phyloP scores from a whole-genome alignment of 441 rosid species.

The Pelargonium exstipulatum region DNA sequence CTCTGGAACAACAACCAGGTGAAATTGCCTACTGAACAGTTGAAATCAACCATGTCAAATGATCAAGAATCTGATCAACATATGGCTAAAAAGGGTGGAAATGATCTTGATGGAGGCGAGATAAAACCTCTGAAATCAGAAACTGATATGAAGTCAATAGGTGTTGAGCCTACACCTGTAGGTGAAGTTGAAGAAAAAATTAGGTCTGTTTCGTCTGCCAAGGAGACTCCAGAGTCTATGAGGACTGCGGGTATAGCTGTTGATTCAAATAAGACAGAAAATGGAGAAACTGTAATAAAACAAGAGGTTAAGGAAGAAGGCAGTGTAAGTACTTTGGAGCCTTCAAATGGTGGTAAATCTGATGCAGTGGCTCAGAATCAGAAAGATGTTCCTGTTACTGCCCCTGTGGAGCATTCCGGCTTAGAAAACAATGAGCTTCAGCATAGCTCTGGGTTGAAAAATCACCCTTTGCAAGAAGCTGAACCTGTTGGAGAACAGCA shows the following conservation, averaged over 20 bases:
- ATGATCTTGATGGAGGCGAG: slow-evolving; percentile 24
- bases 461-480: slow-evolving; percentile 27
- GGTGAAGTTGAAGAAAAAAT: slow-evolving; percentile 26
- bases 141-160: slow-evolving; percentile 25
- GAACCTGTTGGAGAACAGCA: slow-evolving; percentile 25
- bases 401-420: slow-evolving; percentile 18
- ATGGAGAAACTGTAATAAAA: slow-evolving; percentile 24
- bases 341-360: slow-evolving; percentile 14
- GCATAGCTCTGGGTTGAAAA: slow-evolving; percentile 27
- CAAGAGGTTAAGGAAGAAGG: slow-evolving; percentile 36
- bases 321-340: slow-evolving; percentile 18
- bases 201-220: slow-evolving; percentile 19
- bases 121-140: slow-evolving; percentile 36
- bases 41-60: slow-evolving; percentile 22
- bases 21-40: slow-evolving; percentile 25
- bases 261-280: slow-evolving; percentile 22
- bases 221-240: slow-evolving; percentile 25
- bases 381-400: slow-evolving; percentile 29
- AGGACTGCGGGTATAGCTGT: slow-evolving; percentile 6
- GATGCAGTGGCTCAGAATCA: slow-evolving; percentile 18
- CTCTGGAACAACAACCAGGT: slow-evolving; percentile 27
- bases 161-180: slow-evolving; percentile 22
- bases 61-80: slow-evolving; percentile 26
- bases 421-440: slow-evolving; percentile 27
- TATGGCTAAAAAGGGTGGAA: slow-evolving; percentile 27